phyloP scores from a whole-genome alignment of 768 basidiomycete species.

The Inosperma sp. region DNA sequence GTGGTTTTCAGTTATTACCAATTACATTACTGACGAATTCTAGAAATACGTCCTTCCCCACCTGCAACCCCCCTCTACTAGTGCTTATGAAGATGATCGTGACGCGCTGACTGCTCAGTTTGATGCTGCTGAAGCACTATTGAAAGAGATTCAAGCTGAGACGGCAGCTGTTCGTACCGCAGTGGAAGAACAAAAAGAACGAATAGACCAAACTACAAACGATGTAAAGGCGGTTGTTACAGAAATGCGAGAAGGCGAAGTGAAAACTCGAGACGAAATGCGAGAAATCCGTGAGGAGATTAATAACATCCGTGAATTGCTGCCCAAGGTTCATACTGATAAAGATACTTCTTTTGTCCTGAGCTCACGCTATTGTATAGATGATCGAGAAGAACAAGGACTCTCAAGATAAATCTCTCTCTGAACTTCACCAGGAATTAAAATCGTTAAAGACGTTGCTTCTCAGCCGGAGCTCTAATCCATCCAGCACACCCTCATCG shows the following conservation, averaged over 20 bases:
- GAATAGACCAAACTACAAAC: conserved; percentile 64
- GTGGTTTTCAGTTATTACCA: conserved; percentile 14
- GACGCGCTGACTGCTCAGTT: conserved; percentile 84
- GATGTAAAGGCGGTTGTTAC: conserved; percentile 69
- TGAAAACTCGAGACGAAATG: conserved; percentile 80
- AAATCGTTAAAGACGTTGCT: conserved; percentile 91
- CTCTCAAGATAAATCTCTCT: conserved; percentile 72
- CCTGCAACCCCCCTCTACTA: conserved; percentile 79
- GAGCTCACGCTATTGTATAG: conserved; percentile 37
- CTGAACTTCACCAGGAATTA: conserved; percentile 89
- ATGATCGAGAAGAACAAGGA: conserved; percentile 95
- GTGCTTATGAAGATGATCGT: conserved; percentile 86
- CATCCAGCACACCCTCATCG: conserved; percentile 45
- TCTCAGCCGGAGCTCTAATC: conserved; percentile 60
- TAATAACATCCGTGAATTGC: conserved; percentile 82
- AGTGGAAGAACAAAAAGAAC: conserved; percentile 71
- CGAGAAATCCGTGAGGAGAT: conserved; percentile 89
- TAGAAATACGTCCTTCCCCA: conserved; percentile 92
- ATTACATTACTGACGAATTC: conserved; percentile 7
- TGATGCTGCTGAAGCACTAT: conserved; percentile 76
- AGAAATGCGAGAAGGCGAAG: conserved; percentile 75
- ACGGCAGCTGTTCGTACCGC: conserved; percentile 66
- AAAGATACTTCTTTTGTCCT: conserved; percentile 3
- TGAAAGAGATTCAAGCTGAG: conserved; percentile 77
- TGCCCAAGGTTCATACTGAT: conserved; percentile 75